These are phyloP conservation scores for Fragilaria radians DNA, from an alignment of 108 stramenopile genomes.

Conservation along the genomic window DNA sequence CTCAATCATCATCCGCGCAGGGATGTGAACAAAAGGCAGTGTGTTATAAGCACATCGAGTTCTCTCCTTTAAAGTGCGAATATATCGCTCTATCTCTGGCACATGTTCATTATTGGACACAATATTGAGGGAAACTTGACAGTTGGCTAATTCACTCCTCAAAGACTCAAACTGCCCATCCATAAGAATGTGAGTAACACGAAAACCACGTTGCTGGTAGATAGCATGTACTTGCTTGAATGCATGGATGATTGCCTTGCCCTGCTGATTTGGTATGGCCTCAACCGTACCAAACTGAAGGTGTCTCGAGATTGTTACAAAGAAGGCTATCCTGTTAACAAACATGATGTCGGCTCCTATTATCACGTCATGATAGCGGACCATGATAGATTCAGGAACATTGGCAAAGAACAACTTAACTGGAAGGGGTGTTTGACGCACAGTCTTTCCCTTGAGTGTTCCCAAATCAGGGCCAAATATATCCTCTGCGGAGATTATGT, in stretches of 20 bases:
- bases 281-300: too few species aligned
- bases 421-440: too few species aligned
- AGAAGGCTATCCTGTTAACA: not conserved
- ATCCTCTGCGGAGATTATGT: not conserved
- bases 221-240: not conserved
- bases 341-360: not conserved
- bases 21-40: slow-evolving; percentile 22
- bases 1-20: not conserved
- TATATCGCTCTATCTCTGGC: not conserved
- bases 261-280: too few species aligned
- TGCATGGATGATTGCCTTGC: too few species aligned
- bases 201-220: not conserved
- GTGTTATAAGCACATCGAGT: slow-evolving; percentile 7
- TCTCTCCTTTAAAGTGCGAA: slow-evolving; percentile 3
- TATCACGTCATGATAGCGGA: not conserved
- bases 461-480: not conserved
- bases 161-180: not conserved
- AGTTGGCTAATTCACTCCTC: too few species aligned
- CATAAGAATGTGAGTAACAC: not conserved
- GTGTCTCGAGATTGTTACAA: too few species aligned
- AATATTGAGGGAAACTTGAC: not conserved
- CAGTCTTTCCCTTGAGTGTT: not conserved
- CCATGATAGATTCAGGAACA: not conserved
- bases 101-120: not conserved
- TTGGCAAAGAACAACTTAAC: not conserved